Percentiles rank a stretch among this genome's conserved stretches.
Evolutionary conservation across 163 green algal genomes (phyloP).

Genomic region (Scenedesmus sp.): DNA sequence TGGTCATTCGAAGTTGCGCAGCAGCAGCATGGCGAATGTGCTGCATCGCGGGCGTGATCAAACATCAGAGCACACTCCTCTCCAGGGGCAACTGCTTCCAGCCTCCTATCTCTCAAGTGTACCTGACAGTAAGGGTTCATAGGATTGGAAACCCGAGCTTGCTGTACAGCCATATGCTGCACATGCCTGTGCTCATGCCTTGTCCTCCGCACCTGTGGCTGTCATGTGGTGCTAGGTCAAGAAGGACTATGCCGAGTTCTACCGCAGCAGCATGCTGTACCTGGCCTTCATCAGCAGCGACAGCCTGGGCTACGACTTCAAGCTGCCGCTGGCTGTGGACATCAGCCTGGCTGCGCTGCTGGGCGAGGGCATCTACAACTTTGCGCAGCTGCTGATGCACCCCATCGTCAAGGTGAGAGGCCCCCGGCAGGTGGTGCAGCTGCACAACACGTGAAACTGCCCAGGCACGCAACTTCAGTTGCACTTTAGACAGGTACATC

Average conservation of each 20-base stretch:
- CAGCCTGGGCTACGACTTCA: conserved; percentile 78
- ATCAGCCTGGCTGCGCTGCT: conserved; percentile 97
- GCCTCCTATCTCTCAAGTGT: no score
- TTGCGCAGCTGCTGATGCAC: conserved; percentile 98
- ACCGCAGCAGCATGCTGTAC: conserved; percentile 84
- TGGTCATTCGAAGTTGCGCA: no score
- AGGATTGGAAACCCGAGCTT: no score
- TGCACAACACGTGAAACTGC: not conserved
- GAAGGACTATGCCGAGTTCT: conserved; percentile 95
- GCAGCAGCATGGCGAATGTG: no score
- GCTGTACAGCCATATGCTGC: not conserved
- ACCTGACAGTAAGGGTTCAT: no score
- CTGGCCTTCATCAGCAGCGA: conserved; percentile 94
- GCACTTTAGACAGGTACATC: not conserved
- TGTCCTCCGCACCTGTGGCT: not conserved
- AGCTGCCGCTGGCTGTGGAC: conserved; percentile 92
- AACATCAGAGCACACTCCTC: no score
- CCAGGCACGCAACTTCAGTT: not conserved
- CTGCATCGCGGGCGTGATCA: no score
- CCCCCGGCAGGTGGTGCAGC: not conserved
- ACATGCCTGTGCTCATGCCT: conserved; percentile 54
- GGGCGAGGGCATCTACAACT: conserved; percentile 97
- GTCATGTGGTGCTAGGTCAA: conserved; percentile 49
- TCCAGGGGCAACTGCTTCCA: no score
- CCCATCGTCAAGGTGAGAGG: conserved; percentile 86